A percentile compares a stretch with the other conserved stretches of the same genome.
These are phyloP conservation scores for Cladophialophora psammophila DNA, from an alignment of 2,329 filamentous ascomycete genomes.

Conservation along the genomic window DNA sequence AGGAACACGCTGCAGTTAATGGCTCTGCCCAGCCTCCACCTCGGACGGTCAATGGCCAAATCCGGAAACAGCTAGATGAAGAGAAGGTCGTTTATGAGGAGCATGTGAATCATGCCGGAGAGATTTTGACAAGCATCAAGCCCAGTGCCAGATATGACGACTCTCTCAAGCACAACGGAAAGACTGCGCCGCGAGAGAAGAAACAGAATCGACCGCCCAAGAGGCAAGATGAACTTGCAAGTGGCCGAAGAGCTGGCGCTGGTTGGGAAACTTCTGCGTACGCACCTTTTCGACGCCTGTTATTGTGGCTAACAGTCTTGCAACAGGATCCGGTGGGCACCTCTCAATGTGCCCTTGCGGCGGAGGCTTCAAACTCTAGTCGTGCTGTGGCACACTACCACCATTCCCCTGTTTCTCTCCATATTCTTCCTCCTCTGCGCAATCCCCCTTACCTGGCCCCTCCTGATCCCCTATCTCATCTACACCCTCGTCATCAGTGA, in stretches of 20 bases:
- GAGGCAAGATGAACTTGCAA: slow-evolving; percentile 50
- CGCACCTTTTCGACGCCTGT: slow-evolving; percentile 1
- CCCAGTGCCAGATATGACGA: slow-evolving; percentile 49
- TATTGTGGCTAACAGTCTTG: slow-evolving; percentile 21
- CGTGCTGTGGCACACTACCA: slow-evolving; percentile 75
- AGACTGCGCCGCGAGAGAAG: slow-evolving; percentile 39
- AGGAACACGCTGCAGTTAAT: slow-evolving; percentile 17
- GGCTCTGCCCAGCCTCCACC: slow-evolving; percentile 1
- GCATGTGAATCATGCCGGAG: slow-evolving; percentile 53
- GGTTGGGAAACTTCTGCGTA: slow-evolving; percentile 61
- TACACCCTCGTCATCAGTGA: slow-evolving; percentile 79
- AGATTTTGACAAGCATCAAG: slow-evolving; percentile 54
- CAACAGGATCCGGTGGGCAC: slow-evolving; percentile 79
- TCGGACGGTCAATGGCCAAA: slow-evolving; percentile 33
- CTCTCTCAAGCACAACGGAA: slow-evolving; percentile 44
- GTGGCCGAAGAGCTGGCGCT: slow-evolving; percentile 61
- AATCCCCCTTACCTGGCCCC: slow-evolving; percentile 90
- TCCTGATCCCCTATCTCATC: slow-evolving; percentile 77
- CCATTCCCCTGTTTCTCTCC: slow-evolving; percentile 73
- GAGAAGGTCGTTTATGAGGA: slow-evolving; percentile 53
- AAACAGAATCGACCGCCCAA: slow-evolving; percentile 45
- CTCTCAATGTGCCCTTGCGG: slow-evolving; percentile 74
- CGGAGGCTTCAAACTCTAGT: slow-evolving; percentile 79
- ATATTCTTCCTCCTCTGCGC: slow-evolving; percentile 90
- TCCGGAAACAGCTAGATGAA: slow-evolving; percentile 33